Base-by-base conservation (phyloP, 2,329 filamentous ascomycete species). In the Ophiostoma sp. region DNA sequence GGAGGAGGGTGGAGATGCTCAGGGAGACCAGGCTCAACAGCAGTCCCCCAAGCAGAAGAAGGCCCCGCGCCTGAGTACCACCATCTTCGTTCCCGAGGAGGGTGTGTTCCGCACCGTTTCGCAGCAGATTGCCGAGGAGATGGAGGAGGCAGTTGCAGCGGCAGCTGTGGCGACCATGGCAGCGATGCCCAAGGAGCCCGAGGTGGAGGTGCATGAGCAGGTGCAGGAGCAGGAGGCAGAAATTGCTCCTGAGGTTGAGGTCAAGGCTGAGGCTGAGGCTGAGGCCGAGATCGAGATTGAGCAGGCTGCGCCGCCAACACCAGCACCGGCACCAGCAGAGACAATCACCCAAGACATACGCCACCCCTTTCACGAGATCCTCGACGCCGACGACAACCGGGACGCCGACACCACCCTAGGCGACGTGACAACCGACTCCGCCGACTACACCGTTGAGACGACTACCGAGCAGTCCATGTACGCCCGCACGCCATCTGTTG, bases 31-130 rank as follows among this genome's bases (percentile, higher is more conserved):
- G 17, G 33, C 28, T 7, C 28, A 59, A 4, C 25, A 69, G 8
- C 61, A 69, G n/a, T 72, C 73, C 2, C 59, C 73, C 6, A 42
- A 61, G 11, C 33, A 59, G 17, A 45, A 70, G 3, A 45, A 59
- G 33, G 19, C 31, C 2, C 48, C 69, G 6, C 33, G 64, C 9
- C 86, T 83, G 76, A 86, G 79, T 33, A 87, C 84, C 28, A 87
- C 84, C 50, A 85, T 90, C 71, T 88, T 91, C 77, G 86, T 89
- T 15, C 88, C 90, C 5, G 86, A 87, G 22, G 86, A 91, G 78
- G 91, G 89, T 66, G 87, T 89, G 72, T 91, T 91, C 79, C 86
- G 87, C 66, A 89, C 88, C 2, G 82, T 90, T 61, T 88, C 88
- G 1, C 85, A 88, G 76, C 82, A 86, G 74, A 86, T 88, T 73